These are phyloP conservation scores for Pichia inconspicua DNA, from an alignment of 1,139 yeast species.

Conservation along the genomic window DNA sequence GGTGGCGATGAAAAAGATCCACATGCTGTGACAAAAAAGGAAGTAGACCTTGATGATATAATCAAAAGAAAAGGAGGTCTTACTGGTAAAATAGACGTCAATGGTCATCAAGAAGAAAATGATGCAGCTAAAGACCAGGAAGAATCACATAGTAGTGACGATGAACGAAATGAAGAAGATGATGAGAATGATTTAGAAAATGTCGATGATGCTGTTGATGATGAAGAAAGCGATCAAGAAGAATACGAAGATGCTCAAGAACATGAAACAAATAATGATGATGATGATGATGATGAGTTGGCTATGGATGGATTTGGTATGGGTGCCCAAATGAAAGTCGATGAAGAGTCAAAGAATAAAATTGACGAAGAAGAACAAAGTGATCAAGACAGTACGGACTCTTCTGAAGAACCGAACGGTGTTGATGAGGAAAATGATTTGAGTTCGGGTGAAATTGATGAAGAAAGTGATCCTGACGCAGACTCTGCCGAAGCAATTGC, in stretches of 20 bases:
- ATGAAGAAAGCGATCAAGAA: constrained; percentile 18
- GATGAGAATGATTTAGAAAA: constrained; percentile 22
- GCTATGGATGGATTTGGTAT: constrained; percentile 72
- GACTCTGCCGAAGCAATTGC: constrained; percentile 71
- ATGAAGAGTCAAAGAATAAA: constrained; percentile 14
- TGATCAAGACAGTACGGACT: constrained; percentile 27
- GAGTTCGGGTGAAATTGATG: constrained; percentile 28
- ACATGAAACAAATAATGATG: constrained; percentile 34
- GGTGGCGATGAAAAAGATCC: constrained; percentile 31
- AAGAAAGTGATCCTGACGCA: constrained; percentile 32
- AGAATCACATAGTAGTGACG: constrained; percentile 28
- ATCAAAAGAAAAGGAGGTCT: constrained; percentile 76
- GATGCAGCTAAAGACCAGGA: constrained; percentile 30
- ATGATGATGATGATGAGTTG: constrained; percentile 43
- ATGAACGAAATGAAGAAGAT: constrained; percentile 16
- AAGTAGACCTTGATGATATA: constrained; percentile 82
- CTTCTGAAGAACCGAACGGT: constrained; percentile 38
- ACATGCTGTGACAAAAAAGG: constrained; percentile 36
- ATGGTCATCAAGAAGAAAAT: constrained; percentile 21
- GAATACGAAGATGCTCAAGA: constrained; percentile 24
- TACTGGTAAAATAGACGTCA: constrained; percentile 38
- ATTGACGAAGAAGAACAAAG: constrained; percentile 29
- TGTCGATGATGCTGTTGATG: constrained; percentile 30
- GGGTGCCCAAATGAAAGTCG: constrained; percentile 36
- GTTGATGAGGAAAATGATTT: constrained; percentile 46